phyloP scores from a whole-genome alignment of 148 eudicot species.

The Camellia granthamiana region DNA sequence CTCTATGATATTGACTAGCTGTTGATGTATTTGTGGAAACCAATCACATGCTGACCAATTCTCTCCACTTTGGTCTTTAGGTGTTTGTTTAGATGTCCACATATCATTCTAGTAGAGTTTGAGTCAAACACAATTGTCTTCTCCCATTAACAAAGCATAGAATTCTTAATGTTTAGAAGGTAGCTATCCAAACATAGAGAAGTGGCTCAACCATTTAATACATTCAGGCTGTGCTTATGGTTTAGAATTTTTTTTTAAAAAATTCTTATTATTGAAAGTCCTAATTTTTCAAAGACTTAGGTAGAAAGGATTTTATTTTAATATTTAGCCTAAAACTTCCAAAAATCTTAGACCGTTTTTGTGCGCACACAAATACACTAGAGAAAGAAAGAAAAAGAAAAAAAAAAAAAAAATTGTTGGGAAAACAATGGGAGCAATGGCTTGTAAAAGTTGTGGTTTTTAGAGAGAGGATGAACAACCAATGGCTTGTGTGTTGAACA shows the following conservation, averaged over 20 bases:
- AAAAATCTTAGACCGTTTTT: too few relatives aligned
- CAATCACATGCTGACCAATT: slow-evolving; percentile 8
- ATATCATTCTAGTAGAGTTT: not conserved
- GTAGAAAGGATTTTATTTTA: too few relatives aligned
- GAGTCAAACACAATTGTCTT: not conserved
- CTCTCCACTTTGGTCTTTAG: not conserved
- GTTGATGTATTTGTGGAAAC: not conserved
- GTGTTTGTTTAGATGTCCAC: not conserved
- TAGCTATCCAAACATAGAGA: not conserved
- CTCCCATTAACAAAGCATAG: not conserved
- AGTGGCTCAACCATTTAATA: too few relatives aligned
- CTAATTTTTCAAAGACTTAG: too few relatives aligned
- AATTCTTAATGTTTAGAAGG: not conserved
- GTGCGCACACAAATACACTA: too few relatives aligned
- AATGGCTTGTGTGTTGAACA: slow-evolving; percentile 16
- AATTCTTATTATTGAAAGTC: too few relatives aligned
- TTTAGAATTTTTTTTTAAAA: too few relatives aligned
- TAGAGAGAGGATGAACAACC: not conserved
- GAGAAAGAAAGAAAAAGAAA: not conserved
- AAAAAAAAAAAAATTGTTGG: not conserved
- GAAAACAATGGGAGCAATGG: not conserved
- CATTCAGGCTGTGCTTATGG: too few relatives aligned
- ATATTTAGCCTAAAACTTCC: too few relatives aligned
- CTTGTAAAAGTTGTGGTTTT: slow-evolving; percentile 1
- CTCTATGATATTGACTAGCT: not conserved